A percentile compares a stretch with the other conserved stretches of the same genome.
phyloP scores from a whole-genome alignment of 179 eudicot genomes.

The Silene vulgaris region DNA sequence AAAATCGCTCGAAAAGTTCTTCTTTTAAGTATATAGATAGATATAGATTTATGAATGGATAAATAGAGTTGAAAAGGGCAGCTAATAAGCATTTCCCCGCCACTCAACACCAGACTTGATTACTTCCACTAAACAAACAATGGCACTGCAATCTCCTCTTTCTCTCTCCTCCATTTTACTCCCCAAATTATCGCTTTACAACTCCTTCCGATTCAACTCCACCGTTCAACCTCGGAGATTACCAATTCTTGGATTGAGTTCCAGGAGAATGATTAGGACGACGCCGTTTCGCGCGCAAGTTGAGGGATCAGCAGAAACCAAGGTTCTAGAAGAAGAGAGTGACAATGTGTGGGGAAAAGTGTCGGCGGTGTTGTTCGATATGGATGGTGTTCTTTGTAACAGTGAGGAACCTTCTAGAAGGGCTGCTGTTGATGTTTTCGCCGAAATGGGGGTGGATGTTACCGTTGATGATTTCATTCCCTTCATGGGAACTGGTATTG shows the following conservation, averaged over 20 bases:
- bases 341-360: constrained; percentile 69
- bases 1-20: no score
- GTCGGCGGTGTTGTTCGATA: constrained; percentile 87
- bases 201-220: constrained; percentile 5
- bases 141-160: constrained; percentile 27
- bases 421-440: constrained; percentile 82
- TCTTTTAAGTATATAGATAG: no score
- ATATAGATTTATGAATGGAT: not conserved
- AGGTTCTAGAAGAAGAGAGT: constrained; percentile 25
- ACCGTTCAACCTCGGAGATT: constrained; percentile 7
- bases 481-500: constrained; percentile 88
- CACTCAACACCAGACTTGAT: constrained; percentile 19
- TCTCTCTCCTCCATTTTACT: constrained; percentile 22
- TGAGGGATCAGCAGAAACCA: constrained; percentile 40
- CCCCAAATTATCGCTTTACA: not conserved
- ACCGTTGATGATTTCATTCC: constrained; percentile 79
- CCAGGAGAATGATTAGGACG: constrained; percentile 17
- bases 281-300: constrained; percentile 42
- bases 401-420: constrained; percentile 78
- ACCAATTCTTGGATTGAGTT: not conserved
- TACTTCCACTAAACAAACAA: constrained; percentile 14
- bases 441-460: constrained; percentile 79
- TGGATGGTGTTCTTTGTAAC: constrained; percentile 94
- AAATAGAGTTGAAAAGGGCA: not conserved
- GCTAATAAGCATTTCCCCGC: constrained; percentile 22